These are phyloP conservation scores for Suaeda aralocaspica DNA, from an alignment of 148 eudicot species.

Conservation along the genomic window DNA sequence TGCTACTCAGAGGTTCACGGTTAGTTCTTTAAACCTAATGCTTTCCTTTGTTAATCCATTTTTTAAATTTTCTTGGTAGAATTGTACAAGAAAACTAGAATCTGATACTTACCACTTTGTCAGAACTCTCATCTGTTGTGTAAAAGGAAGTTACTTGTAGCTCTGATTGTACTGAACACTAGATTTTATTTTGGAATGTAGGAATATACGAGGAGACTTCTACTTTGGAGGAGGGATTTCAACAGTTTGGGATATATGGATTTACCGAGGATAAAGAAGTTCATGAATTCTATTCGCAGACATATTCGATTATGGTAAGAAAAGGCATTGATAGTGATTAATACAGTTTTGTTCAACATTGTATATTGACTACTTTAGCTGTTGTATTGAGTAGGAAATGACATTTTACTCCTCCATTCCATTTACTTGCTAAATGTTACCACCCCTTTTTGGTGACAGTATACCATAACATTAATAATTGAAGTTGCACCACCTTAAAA, in stretches of 20 bases:
- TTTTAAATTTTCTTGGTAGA: neutral
- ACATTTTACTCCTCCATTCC: conserved; percentile 12
- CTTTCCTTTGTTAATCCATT: conserved; percentile 1
- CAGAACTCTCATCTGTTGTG: neutral
- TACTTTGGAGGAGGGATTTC: conserved; percentile 10
- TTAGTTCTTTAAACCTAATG: conserved; percentile 26
- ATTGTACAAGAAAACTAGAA: neutral
- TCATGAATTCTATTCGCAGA: conserved; percentile 21
- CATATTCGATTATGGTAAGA: conserved; percentile 15
- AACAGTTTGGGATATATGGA: neutral
- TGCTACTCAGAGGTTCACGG: conserved; percentile 30
- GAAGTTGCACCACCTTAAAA: neutral
- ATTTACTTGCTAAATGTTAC: no score
- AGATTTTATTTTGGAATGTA: conserved; percentile 9
- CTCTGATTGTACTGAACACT: neutral
- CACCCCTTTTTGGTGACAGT: neutral
- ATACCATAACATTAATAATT: neutral
- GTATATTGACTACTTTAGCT: conserved; percentile 23
- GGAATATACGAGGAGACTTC: conserved; percentile 15
- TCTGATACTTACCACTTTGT: neutral
- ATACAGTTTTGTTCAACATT: conserved; percentile 20
- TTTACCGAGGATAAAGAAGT: conserved; percentile 9
- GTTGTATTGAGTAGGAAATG: conserved; percentile 20
- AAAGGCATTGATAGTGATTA: conserved; percentile 23
- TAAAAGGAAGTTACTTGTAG: neutral